phyloP scores from a whole-genome alignment of 2,329 filamentous ascomycete genomes.

The Orbilia brochopaga region DNA sequence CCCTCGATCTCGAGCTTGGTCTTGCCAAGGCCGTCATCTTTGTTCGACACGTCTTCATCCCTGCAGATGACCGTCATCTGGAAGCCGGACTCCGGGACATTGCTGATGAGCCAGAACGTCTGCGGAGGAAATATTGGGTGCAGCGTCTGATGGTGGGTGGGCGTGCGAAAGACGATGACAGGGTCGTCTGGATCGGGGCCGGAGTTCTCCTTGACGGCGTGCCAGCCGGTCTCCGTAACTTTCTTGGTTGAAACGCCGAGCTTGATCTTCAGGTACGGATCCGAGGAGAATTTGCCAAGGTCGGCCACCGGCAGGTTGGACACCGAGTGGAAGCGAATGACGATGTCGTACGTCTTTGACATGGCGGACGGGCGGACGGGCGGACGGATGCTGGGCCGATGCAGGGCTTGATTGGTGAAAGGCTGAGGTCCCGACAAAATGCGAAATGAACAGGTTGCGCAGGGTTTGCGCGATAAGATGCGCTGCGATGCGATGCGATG shows the following conservation, averaged over 20 bases:
- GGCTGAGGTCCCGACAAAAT: too few relatives aligned
- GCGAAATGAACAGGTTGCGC: neutral
- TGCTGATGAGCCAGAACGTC: slow-evolving; percentile 46
- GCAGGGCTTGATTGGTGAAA: too few relatives aligned
- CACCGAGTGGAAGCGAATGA: slow-evolving; percentile 46
- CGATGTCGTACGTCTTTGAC: slow-evolving; percentile 39
- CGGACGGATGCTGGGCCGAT: neutral
- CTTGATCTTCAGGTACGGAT: slow-evolving; percentile 47
- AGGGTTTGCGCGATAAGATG: neutral
- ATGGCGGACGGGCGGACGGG: neutral
- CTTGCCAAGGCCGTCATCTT: slow-evolving; percentile 40
- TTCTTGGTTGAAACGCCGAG: slow-evolving; percentile 40
- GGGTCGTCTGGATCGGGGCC: slow-evolving; percentile 47
- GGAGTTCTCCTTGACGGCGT: slow-evolving; percentile 29
- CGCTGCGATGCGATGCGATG: neutral
- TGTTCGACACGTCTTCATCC: slow-evolving; percentile 46
- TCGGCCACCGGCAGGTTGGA: slow-evolving; percentile 47
- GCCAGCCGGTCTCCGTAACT: slow-evolving; percentile 33
- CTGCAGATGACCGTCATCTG: slow-evolving; percentile 36
- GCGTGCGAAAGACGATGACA: slow-evolving; percentile 45
- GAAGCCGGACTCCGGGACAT: slow-evolving; percentile 45
- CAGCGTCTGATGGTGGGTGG: slow-evolving; percentile 42
- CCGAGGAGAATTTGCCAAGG: slow-evolving; percentile 47
- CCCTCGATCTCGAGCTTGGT: slow-evolving; percentile 43
- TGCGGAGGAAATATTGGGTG: slow-evolving; percentile 44